Evolutionary conservation across 1,284 basidiomycete genomes (phyloP).

Genomic region (Cystobasidium pallidum): DNA sequence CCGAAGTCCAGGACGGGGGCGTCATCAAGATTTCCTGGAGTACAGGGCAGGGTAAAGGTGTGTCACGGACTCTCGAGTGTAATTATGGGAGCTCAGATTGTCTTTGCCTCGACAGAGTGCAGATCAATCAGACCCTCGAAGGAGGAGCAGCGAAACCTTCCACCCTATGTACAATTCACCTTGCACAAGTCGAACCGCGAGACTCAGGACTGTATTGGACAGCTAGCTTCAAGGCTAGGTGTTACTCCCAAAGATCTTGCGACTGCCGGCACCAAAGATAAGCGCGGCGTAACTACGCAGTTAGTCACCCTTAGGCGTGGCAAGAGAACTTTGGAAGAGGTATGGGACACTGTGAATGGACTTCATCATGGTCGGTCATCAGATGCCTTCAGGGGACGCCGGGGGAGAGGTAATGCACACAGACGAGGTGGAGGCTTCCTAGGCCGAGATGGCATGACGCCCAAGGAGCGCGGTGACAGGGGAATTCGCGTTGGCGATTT

Average conservation of each 20-base stretch:
- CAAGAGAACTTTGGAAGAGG: slow-evolving; percentile 72
- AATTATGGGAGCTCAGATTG: background rate
- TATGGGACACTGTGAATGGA: slow-evolving; percentile 55
- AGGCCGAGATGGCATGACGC: slow-evolving; percentile 53
- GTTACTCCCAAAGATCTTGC: slow-evolving; percentile 76
- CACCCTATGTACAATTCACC: slow-evolving; percentile 91
- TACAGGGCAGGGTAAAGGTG: slow-evolving; percentile 15
- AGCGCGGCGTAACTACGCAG: slow-evolving; percentile 93
- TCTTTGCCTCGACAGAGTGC: background rate
- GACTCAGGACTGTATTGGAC: slow-evolving; percentile 86
- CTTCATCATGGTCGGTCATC: slow-evolving; percentile 13
- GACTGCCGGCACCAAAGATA: slow-evolving; percentile 97
- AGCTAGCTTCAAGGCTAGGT: slow-evolving; percentile 76
- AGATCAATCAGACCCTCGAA: slow-evolving; percentile 1
- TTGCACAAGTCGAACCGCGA: slow-evolving; percentile 98
- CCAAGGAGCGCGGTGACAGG: slow-evolving; percentile 75
- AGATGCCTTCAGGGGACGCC: slow-evolving; percentile 43
- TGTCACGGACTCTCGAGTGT: background rate
- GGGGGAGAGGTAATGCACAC: slow-evolving; percentile 41
- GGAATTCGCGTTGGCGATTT: slow-evolving; percentile 88
- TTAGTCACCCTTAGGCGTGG: slow-evolving; percentile 81
- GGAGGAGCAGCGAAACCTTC: slow-evolving; percentile 33
- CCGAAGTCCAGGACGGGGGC: slow-evolving; percentile 66
- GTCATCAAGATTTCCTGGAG: slow-evolving; percentile 48
- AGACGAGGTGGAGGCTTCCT: slow-evolving; percentile 38